Conservation (phyloP, 495 filamentous ascomycete genomes). For the Aspergillus wentii region DNA sequence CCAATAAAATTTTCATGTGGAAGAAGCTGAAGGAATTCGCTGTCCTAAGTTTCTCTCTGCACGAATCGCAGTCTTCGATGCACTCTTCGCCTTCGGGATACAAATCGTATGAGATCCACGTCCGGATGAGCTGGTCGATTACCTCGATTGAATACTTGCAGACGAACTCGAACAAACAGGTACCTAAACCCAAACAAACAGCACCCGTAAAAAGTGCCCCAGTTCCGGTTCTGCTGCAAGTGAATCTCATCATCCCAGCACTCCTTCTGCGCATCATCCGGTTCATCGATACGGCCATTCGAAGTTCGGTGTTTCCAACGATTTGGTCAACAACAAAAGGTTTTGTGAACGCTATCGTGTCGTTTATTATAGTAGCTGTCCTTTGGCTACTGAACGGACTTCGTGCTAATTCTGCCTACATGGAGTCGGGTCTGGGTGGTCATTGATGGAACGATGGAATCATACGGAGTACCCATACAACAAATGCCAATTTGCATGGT, state of each 20-base stretch:
- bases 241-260: slow-evolving; percentile 11
- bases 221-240: slow-evolving; percentile 6
- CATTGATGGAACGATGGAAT: too few relatives aligned
- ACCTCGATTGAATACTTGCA: too few relatives aligned
- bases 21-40: not conserved
- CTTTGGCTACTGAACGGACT: not conserved
- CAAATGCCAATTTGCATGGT: too few relatives aligned
- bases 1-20: too few relatives aligned
- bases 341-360: not conserved
- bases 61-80: not conserved
- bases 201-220: too few relatives aligned
- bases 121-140: too few relatives aligned
- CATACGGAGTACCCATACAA: too few relatives aligned
- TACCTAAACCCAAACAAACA: too few relatives aligned
- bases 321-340: not conserved
- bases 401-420: not conserved
- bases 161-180: too few relatives aligned
- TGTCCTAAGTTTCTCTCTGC: not conserved
- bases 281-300: not conserved
- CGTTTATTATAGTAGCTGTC: not conserved
- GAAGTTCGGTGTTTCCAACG: not conserved
- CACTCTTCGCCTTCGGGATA: too few relatives aligned
- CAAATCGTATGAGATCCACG: too few relatives aligned
- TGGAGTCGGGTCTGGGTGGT: not conserved
- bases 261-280: slow-evolving; percentile 3